Percentiles rank a stretch among this genome's conserved stretches.
Evolutionary conservation across 306 rosid genomes (phyloP).

Genomic region (Dicorynia guianensis): DNA sequence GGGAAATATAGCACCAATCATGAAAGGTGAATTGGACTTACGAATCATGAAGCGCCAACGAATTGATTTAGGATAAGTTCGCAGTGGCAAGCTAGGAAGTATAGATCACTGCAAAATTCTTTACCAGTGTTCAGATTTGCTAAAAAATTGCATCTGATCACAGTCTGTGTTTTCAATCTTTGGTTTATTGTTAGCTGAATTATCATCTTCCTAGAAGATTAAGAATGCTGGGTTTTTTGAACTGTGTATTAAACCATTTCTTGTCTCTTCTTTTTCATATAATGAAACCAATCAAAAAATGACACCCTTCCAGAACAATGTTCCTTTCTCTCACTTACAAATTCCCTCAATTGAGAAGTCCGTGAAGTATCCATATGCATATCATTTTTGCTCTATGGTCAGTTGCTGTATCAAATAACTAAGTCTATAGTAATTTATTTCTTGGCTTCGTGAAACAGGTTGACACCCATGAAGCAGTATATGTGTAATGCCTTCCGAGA

Average conservation of each 20-base stretch:
- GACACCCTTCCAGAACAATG: neutral
- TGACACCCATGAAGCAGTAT: slow-evolving; percentile 65
- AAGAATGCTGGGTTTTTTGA: neutral
- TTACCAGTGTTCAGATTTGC: too few relatives aligned
- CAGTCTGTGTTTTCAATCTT: too few relatives aligned
- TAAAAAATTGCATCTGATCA: too few relatives aligned
- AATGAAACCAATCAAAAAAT: slow-evolving; percentile 11
- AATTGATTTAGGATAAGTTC: too few relatives aligned
- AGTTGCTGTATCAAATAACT: slow-evolving; percentile 18
- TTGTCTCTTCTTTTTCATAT: neutral
- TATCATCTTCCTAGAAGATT: too few relatives aligned
- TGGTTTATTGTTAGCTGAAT: too few relatives aligned
- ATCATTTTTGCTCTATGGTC: slow-evolving; percentile 1
- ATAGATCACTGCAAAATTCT: too few relatives aligned
- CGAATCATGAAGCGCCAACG: too few relatives aligned
- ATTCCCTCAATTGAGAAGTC: slow-evolving; percentile 7
- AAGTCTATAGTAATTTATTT: slow-evolving; percentile 16
- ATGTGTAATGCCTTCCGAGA: slow-evolving; percentile 85
- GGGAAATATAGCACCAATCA: too few relatives aligned
- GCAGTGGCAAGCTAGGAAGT: too few relatives aligned
- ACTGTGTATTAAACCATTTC: neutral
- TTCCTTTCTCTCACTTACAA: neutral
- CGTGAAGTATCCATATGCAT: neutral
- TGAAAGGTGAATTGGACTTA: too few relatives aligned
- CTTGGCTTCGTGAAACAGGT: slow-evolving; percentile 55